Base-by-base conservation (phyloP, 2,329 filamentous ascomycete genomes). In the Ceratocystis eucalypticola region DNA sequence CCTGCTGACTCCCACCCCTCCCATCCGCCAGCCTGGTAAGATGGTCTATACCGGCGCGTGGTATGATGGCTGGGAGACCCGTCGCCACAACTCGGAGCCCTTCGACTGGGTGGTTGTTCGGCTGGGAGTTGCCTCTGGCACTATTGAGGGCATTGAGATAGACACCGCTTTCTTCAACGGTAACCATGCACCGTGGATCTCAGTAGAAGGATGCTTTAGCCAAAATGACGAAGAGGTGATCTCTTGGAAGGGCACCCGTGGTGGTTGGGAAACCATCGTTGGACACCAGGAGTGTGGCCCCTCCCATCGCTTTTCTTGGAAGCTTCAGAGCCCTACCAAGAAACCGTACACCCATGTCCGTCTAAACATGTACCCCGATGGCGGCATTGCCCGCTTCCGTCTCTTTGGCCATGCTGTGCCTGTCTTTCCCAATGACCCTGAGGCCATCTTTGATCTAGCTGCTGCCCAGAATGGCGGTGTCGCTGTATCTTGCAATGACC, bases 341-440 rank as follows among this genome's bases (percentile, higher is more conserved):
- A 88, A 88, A 75, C 82, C 85, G 65, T 92, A 88, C 76, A 92
- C 89, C 0, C 89, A 94, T 74, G 87, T 92, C 50, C 79, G 88
- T 44, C 78, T 94, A 66, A 88, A 89, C 74, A 92, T 92, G 89
- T 92, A 90, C 73, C 88, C 89, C 0, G 89, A 94, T 72, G 89
- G 89, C 62, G 89, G 89, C 62, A 93, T 94, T 71, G 88, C 89
- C 48, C 79, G 89, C 64, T 92, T 93, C 77, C 81, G 88, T 25
- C 81, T 93, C 1, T 92, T 88, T 72, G 89, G 89, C 5, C 82
- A 85, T 69, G 89, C 88, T 1, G 82, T 91, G 1, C 88, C 89
- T 3, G 86, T 93, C 1, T 89, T 92, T 72, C 88, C 89, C 1
- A 78, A 82, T 30, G 82, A 88, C 71, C 76, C 79, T 30, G 79